Base-by-base conservation (phyloP, 768 basidiomycete genomes). In the Agaricus subrufescens region DNA sequence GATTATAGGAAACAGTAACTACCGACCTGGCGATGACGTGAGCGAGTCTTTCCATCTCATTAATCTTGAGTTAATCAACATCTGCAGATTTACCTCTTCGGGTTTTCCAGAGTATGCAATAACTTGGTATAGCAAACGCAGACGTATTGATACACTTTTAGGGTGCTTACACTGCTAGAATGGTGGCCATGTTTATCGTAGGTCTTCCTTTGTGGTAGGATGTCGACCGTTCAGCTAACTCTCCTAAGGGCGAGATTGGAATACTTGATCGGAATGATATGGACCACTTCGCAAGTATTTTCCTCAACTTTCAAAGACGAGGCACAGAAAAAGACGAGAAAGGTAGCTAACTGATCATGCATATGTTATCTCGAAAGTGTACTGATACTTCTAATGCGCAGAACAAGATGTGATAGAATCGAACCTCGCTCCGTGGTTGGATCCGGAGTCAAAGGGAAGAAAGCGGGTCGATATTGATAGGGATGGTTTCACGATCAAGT, bases 91-190 rank as follows among this genome's bases (percentile, higher is more conserved):
- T 89, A 85, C 66, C 74, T 89, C 29, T 90, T 90, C 67, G 88
- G 88, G 6, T 89, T 89, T 67, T 89, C 87, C 14, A 75, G 87
- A 65, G 86, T 86, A 64, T 58, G 78, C 37, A 25, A 11, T 26
- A 9, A 26, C 14, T 27, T 12, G 29, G 12, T 14, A 26, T 12
- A 10, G 30, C 31, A 38, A 38, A 34, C 14, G 9, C 3, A 11
- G 26, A 9, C 30, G 26, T 25, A 34, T 8, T 48, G 15, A 57
- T 46, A 14, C 50, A 49, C n/a, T 50, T 14, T 37, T 54, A 87
- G 86, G 88, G 87, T 4, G 88, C 86, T 59, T 90, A 89, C 65
- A 89, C 88, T 0, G 88, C 79, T 5, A 76, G 88, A 31, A 88
- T 87, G 85, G 75, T 87, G 8, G 86, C 85, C 7, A 78, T 78